These are phyloP conservation scores for Deinandra increscens DNA, from an alignment of 129 eudicot genomes.

Conservation along the genomic window DNA sequence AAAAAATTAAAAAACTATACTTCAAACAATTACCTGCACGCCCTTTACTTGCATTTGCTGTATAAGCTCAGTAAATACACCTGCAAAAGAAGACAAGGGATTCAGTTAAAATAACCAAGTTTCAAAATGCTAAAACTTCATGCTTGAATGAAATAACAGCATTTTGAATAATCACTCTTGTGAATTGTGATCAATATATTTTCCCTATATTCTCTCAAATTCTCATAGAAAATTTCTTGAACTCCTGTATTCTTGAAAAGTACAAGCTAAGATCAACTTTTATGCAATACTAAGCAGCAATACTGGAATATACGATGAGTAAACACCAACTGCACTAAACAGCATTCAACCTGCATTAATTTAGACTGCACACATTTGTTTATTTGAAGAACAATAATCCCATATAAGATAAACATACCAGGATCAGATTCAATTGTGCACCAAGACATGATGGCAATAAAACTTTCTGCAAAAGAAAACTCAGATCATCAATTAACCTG, in stretches of 20 bases:
- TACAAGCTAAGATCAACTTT: not conserved
- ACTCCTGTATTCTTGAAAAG: not conserved
- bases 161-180: not conserved
- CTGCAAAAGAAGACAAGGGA: slow-evolving; percentile 37
- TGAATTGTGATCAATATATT: not conserved
- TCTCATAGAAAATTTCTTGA: not conserved
- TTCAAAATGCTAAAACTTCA: not conserved
- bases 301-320: not conserved
- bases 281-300: not conserved
- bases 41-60: slow-evolving; percentile 99
- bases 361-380: not conserved
- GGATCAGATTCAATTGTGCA: slow-evolving; percentile 99
- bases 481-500: slow-evolving; percentile 23
- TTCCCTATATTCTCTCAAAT: not conserved
- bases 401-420: slow-evolving; percentile 45
- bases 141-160: too few species aligned
- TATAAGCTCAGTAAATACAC: slow-evolving; percentile 96
- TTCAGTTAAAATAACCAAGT: slow-evolving; percentile 1
- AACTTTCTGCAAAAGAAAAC: slow-evolving; percentile 41
- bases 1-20: not conserved
- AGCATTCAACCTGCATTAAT: not conserved
- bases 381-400: not conserved
- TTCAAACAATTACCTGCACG: slow-evolving; percentile 64
- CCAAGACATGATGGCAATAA: slow-evolving; percentile 79
- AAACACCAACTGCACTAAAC: slow-evolving; percentile 9